Evolutionary conservation across 2,329 filamentous ascomycete genomes (phyloP).

Genomic region (Claviceps spartinae): DNA sequence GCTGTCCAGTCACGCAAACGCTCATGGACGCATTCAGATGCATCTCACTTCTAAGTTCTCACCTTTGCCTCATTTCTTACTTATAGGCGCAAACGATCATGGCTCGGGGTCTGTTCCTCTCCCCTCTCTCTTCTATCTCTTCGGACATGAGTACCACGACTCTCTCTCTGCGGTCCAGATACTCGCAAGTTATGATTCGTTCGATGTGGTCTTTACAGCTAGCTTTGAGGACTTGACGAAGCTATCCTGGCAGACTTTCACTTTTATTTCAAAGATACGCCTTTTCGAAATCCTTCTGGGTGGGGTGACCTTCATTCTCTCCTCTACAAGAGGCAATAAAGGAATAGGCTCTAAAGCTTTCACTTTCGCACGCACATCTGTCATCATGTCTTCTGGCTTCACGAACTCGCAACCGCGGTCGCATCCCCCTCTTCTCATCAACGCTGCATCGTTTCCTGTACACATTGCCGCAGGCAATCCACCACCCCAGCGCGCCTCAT

Average conservation of each 20-base stretch:
- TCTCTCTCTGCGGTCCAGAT: background rate
- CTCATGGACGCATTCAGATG: background rate
- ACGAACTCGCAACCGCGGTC: background rate
- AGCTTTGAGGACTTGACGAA: background rate
- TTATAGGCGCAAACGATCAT: background rate
- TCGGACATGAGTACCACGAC: background rate
- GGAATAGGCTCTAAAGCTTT: background rate
- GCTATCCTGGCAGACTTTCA: background rate
- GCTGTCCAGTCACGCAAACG: slow-evolving; percentile 1
- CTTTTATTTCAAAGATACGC: background rate
- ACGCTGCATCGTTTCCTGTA: slow-evolving; percentile 7
- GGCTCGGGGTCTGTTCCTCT: background rate
- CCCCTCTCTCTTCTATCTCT: background rate
- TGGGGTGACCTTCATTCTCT: too few species aligned
- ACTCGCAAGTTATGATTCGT: background rate
- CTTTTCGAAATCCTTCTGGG: too few species aligned
- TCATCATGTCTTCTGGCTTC: slow-evolving; percentile 1
- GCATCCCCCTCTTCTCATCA: background rate
- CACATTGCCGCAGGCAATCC: slow-evolving; percentile 14
- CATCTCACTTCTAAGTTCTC: background rate
- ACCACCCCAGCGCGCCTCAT: slow-evolving; percentile 12
- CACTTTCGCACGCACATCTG: background rate
- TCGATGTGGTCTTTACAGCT: background rate
- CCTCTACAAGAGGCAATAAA: background rate
- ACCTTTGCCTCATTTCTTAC: slow-evolving; percentile 2